A percentile compares a stretch with the other conserved stretches of the same genome.
Evolutionary conservation across 1,139 yeast species (phyloP).

Genomic region (Nematodospora anomalae): DNA sequence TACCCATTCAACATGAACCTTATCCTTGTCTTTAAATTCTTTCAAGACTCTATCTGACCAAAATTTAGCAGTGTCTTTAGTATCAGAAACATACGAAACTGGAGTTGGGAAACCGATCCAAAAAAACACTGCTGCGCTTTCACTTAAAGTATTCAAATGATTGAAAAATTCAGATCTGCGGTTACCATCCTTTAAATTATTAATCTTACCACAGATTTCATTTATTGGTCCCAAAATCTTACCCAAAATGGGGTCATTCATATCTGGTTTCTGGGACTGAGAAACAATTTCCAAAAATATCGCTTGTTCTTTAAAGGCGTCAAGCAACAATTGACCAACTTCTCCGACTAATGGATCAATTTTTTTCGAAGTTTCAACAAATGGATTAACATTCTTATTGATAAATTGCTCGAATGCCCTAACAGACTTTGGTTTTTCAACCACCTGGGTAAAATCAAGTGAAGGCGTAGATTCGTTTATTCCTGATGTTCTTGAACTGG

Average conservation of each 20-base stretch:
- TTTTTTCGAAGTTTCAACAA: conserved; percentile 54
- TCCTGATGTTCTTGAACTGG: conserved; percentile 1
- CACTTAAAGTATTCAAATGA: conserved; percentile 80
- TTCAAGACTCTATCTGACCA: conserved; percentile 90
- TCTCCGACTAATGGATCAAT: conserved; percentile 66
- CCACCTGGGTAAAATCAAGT: conserved; percentile 10
- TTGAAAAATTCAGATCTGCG: conserved; percentile 64
- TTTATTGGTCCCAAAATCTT: conserved; percentile 69
- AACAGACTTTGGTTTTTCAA: conserved; percentile 44
- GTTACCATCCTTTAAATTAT: conserved; percentile 69
- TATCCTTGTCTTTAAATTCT: conserved; percentile 72
- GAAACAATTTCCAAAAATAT: conserved; percentile 60
- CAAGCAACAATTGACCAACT: conserved; percentile 53
- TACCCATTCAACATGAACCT: conserved; percentile 77
- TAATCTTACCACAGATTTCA: conserved; percentile 56
- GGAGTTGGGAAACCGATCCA: conserved; percentile 84
- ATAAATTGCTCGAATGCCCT: conserved; percentile 57
- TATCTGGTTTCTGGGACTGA: conserved; percentile 63
- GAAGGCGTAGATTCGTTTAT: conserved; percentile 12
- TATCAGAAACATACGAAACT: conserved; percentile 72
- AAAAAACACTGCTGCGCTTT: conserved; percentile 86
- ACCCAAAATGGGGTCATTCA: conserved; percentile 52
- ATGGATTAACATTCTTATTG: conserved; percentile 56
- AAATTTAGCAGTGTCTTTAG: conserved; percentile 88
- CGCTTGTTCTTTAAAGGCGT: conserved; percentile 62